Evolutionary conservation across 2,329 filamentous ascomycete genomes (phyloP), one percentile per base, ranked within the genome.

Genomic region (Claviceps paspali): DNA sequence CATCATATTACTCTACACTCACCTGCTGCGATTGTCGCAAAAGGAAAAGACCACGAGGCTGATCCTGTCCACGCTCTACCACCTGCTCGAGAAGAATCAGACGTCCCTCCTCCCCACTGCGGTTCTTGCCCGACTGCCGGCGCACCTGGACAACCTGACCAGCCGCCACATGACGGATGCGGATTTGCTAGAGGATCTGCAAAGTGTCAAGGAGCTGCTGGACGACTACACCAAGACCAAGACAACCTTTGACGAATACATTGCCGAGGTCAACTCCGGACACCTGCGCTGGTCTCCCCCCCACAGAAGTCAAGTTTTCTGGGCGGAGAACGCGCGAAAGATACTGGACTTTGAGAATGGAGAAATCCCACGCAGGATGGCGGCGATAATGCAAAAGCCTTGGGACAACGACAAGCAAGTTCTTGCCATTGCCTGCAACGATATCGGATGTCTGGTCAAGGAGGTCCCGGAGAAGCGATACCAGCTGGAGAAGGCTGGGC

Each of bases 11-110:
- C 73, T 96, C 31, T 95, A 94, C 58, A 86, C 83, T n/a, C 82
- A 92, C 47, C 77, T 98, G 27, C 69, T 98, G 38, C 81, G 86
- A 38, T 68, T 94, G 29, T 96, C 91, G 2, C 87, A 88, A 31
- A 98, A 98, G 60, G 91, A 96, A 57, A 98, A 98, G 68, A 96
- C 88, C 1, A 96, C 88, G 1, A 79, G 91, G 22, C 71, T 98
- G 38, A 74, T 95, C 32, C 70, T 96, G 31, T 86, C 86, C 8
- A 95, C 88, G 6, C 72, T 98, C 29, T 73, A 81, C 55, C 96
- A 94, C 60, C 76, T 98, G 31, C 74, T 95, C 27, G 64, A 65
- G 31, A 64, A 67, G 42, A 79, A 84, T 67, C 59, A 73, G 62
- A 64, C 82, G 70, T 70, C 82, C 55, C 61, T 79, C 57, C 77